Evolutionary conservation across 176 grass and related monocot species (phyloP).

Genomic region (Rhynchospora tenuis): DNA sequence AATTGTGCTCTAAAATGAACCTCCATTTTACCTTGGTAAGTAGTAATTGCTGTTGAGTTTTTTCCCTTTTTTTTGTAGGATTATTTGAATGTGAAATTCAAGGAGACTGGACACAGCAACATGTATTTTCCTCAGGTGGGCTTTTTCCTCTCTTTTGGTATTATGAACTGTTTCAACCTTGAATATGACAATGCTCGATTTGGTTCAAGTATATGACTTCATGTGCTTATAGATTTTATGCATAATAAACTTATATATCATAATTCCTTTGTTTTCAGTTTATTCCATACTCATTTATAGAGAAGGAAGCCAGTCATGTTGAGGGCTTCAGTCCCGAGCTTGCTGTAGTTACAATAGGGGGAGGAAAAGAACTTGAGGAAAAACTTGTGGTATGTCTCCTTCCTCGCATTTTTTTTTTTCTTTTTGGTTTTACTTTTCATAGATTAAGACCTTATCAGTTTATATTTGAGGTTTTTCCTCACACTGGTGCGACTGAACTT

Average conservation of each 20-base stretch:
- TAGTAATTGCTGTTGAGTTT: neutral
- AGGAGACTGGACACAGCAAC: slow-evolving; percentile 94
- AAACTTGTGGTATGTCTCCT: slow-evolving; percentile 76
- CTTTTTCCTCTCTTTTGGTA: neutral
- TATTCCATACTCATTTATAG: slow-evolving; percentile 99
- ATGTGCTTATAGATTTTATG: neutral
- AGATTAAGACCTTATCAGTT: neutral
- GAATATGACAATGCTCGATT: neutral
- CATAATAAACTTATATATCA: neutral
- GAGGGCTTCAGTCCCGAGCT: slow-evolving; percentile 97
- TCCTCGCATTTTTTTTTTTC: slow-evolving; percentile 17
- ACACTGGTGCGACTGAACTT: slow-evolving; percentile 29
- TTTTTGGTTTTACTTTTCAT: slow-evolving; percentile 12
- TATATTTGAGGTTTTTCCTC: slow-evolving; percentile 8
- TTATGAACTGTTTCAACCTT: neutral
- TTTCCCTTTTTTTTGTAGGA: slow-evolving; percentile 37
- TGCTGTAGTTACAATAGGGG: slow-evolving; percentile 88
- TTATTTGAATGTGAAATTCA: slow-evolving; percentile 96
- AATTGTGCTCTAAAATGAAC: neutral
- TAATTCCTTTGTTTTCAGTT: slow-evolving; percentile 41
- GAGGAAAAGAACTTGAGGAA: slow-evolving; percentile 97
- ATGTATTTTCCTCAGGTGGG: slow-evolving; percentile 98
- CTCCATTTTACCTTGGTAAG: neutral
- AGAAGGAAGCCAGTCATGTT: slow-evolving; percentile 97
- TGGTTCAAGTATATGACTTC: neutral